Evolutionary conservation across 805 yeast genomes (phyloP).

Genomic region (Kregervanrija fluxuum): DNA sequence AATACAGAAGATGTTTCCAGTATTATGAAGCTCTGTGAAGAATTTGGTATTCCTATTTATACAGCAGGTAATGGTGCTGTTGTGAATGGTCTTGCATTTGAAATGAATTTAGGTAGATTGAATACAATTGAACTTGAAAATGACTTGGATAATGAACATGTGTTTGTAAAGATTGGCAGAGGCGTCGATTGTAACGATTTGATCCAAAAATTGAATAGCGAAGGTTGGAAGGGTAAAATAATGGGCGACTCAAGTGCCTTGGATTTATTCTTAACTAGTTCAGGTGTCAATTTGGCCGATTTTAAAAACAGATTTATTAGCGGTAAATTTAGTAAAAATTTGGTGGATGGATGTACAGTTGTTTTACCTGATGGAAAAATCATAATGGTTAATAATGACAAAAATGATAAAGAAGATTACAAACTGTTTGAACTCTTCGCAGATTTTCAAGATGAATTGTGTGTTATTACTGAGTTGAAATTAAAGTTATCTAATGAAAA

Average conservation of each 20-base stretch:
- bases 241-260: constrained; percentile 5
- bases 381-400: constrained; percentile 2
- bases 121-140: constrained; percentile 3
- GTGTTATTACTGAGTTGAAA: constrained; percentile 15
- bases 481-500: not conserved
- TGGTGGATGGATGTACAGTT: constrained; percentile 12
- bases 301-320: constrained; percentile 5
- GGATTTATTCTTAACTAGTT: constrained; percentile 14
- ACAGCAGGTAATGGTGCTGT: constrained; percentile 2
- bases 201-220: constrained; percentile 3
- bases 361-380: constrained; percentile 25
- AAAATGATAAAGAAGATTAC: constrained; percentile 1
- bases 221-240: not conserved
- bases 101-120: constrained; percentile 12
- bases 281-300: constrained; percentile 13
- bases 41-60: constrained; percentile 22
- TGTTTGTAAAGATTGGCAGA: constrained; percentile 4
- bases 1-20: constrained; percentile 16
- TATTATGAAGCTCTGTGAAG: constrained; percentile 19
- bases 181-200: constrained; percentile 1
- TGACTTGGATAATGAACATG: not conserved
- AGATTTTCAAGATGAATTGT: constrained; percentile 8
- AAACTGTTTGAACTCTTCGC: constrained; percentile 11
- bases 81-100: constrained; percentile 9
- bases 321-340: constrained; percentile 6